These are phyloP conservation scores for Yamadazyma blattariae DNA, from an alignment of 1,139 yeast genomes.

Conservation along the genomic window DNA sequence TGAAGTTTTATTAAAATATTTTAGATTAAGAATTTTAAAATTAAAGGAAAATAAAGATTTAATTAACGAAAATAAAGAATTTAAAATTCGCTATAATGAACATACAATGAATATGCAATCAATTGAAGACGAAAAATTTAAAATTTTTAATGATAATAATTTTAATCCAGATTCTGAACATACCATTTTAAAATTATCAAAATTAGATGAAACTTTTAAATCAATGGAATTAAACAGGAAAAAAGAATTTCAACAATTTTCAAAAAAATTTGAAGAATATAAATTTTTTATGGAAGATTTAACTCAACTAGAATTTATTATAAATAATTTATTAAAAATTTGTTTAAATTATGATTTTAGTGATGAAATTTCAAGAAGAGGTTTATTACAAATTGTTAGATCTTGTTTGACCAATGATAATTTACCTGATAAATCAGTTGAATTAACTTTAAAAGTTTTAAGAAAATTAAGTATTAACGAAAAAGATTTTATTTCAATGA, in stretches of 20 bases:
- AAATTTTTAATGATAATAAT: constrained; percentile 1
- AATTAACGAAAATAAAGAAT: constrained; percentile 15
- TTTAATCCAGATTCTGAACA: constrained; percentile 2
- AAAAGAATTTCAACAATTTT: constrained; percentile 10
- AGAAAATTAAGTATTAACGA: constrained; percentile 73
- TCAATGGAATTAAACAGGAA: constrained; percentile 5
- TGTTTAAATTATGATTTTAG: constrained; percentile 78
- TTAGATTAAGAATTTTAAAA: constrained; percentile 41
- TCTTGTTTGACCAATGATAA: constrained; percentile 54
- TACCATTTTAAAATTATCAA: constrained; percentile 5
- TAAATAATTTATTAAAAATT: constrained; percentile 68
- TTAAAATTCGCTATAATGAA: constrained; percentile 8
- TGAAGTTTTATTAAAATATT: constrained; percentile 50
- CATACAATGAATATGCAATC: constrained; percentile 4
- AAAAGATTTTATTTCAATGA: constrained; percentile 78
- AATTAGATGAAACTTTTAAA: constrained; percentile 11
- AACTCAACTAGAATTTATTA: constrained; percentile 67
- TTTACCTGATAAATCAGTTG: constrained; percentile 52
- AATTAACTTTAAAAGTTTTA: constrained; percentile 61
- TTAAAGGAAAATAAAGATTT: constrained; percentile 28
- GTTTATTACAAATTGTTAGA: constrained; percentile 72
- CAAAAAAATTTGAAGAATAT: constrained; percentile 21
- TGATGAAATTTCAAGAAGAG: constrained; percentile 89
- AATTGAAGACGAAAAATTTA: constrained; percentile 3
- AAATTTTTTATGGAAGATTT: constrained; percentile 29